These are phyloP conservation scores for Nicotiana sylvestris DNA, from an alignment of 257 asterid genomes.

Conservation along the genomic window DNA sequence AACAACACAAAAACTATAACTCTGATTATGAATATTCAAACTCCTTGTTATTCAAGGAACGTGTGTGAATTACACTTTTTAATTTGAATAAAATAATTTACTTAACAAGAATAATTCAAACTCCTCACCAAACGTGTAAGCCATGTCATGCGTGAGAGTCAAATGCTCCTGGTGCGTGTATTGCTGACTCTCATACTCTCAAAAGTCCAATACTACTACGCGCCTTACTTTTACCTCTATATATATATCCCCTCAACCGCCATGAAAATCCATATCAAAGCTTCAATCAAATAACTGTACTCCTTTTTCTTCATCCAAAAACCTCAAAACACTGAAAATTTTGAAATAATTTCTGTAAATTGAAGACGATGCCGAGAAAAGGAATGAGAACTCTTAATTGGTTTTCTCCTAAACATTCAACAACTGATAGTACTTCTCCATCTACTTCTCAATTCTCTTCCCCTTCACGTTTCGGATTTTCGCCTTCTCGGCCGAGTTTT, in stretches of 20 bases:
- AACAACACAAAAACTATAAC: not conserved
- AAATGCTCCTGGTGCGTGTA: not conserved
- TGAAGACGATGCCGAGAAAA: slow-evolving; percentile 46
- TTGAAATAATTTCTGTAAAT: not conserved
- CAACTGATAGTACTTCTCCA: not conserved
- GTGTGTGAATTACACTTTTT: not conserved
- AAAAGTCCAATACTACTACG: not conserved
- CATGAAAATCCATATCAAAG: not conserved
- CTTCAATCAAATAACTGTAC: not conserved
- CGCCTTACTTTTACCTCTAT: not conserved
- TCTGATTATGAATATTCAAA: not conserved
- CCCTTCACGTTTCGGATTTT: slow-evolving; percentile 36
- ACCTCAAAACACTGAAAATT: too few relatives aligned
- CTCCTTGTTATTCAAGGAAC: not conserved
- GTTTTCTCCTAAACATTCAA: slow-evolving; percentile 31
- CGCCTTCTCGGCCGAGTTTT: slow-evolving; percentile 50
- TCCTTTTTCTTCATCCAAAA: not conserved
- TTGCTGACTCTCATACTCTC: not conserved
- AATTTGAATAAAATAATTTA: too few relatives aligned
- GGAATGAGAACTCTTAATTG: slow-evolving; percentile 49
- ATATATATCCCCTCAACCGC: not conserved
- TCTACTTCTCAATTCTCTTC: slow-evolving; percentile 16
- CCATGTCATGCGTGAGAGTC: not conserved
- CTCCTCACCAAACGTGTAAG: not conserved
- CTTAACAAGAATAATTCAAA: not conserved